phyloP scores from a whole-genome alignment of 768 basidiomycete genomes.

The Rubroboletus pulcherrimus region DNA sequence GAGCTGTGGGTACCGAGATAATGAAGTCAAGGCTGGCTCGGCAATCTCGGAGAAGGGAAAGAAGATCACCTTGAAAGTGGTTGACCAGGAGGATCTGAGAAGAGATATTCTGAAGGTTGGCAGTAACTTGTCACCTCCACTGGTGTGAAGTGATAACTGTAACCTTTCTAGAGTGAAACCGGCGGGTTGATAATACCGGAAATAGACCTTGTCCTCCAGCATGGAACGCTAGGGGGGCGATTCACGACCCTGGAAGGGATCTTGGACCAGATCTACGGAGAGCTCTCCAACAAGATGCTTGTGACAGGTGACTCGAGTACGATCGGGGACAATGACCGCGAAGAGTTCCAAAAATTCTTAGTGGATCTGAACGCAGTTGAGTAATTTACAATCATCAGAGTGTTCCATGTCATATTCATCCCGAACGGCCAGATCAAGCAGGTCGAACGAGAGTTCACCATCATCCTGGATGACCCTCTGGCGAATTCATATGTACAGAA shows the following conservation, averaged over 20 bases:
- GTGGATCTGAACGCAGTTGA: constrained; percentile 67
- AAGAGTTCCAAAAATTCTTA: constrained; percentile 75
- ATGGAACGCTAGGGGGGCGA: constrained; percentile 93
- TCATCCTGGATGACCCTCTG: constrained; percentile 93
- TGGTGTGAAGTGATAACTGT: neutral
- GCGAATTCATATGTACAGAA: constrained; percentile 96
- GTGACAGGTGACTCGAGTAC: constrained; percentile 61
- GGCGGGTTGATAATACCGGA: constrained; percentile 89
- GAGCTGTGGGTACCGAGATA: constrained; percentile 92
- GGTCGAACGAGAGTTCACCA: constrained; percentile 76
- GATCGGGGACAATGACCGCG: constrained; percentile 41
- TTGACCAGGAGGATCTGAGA: constrained; percentile 88
- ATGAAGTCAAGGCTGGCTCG: constrained; percentile 92
- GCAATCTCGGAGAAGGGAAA: constrained; percentile 89
- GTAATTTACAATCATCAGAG: neutral
- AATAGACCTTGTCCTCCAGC: constrained; percentile 86
- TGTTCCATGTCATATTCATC: neutral
- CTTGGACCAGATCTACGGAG: constrained; percentile 90
- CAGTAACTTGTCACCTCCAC: neutral
- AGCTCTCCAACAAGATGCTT: constrained; percentile 86
- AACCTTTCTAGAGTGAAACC: constrained; percentile 74
- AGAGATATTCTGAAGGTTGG: constrained; percentile 91
- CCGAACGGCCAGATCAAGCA: constrained; percentile 57
- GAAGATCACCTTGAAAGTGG: constrained; percentile 82
- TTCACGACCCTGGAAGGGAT: constrained; percentile 98